A percentile compares a stretch with the other conserved stretches of the same genome.
Conservation (phyloP, 331 rosid genomes). For the Quercus lobata region DNA sequence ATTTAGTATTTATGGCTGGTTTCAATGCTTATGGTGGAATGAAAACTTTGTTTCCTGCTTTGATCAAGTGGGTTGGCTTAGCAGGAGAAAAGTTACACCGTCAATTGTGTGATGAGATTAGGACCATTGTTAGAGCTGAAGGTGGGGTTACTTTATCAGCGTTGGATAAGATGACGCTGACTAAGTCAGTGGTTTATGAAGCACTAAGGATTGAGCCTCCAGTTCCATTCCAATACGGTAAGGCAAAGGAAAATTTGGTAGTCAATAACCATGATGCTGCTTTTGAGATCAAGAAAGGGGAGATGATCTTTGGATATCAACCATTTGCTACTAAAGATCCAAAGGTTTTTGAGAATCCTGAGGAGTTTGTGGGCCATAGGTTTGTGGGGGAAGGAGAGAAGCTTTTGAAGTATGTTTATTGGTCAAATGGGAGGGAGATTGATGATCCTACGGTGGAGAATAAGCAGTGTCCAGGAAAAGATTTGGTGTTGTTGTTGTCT, state of each 20-base stretch:
- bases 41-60: slow-evolving; percentile 40
- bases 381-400: slow-evolving; percentile 40
- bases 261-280: slow-evolving; percentile 50
- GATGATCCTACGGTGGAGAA: slow-evolving; percentile 37
- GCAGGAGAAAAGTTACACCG: slow-evolving; percentile 46
- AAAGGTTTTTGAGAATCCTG: slow-evolving; percentile 40
- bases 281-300: slow-evolving; percentile 60
- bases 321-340: slow-evolving; percentile 60
- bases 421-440: slow-evolving; percentile 67
- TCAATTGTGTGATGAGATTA: slow-evolving; percentile 46
- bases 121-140: slow-evolving; percentile 33
- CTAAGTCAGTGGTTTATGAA: slow-evolving; percentile 63
- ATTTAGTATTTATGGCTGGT: slow-evolving; percentile 49
- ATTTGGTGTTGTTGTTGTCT: slow-evolving; percentile 52
- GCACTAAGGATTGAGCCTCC: slow-evolving; percentile 59
- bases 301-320: slow-evolving; percentile 69
- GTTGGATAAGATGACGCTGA: slow-evolving; percentile 41
- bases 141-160: slow-evolving; percentile 38
- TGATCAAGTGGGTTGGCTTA: slow-evolving; percentile 65
- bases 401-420: slow-evolving; percentile 52
- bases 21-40: slow-evolving; percentile 70
- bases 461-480: slow-evolving; percentile 68
- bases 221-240: slow-evolving; percentile 63
- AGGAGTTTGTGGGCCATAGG: slow-evolving; percentile 38
- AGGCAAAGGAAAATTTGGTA: slow-evolving; percentile 58